Evolutionary conservation across 371 early-diverging fungal species (phyloP).

Genomic region (Mortierella sp.): DNA sequence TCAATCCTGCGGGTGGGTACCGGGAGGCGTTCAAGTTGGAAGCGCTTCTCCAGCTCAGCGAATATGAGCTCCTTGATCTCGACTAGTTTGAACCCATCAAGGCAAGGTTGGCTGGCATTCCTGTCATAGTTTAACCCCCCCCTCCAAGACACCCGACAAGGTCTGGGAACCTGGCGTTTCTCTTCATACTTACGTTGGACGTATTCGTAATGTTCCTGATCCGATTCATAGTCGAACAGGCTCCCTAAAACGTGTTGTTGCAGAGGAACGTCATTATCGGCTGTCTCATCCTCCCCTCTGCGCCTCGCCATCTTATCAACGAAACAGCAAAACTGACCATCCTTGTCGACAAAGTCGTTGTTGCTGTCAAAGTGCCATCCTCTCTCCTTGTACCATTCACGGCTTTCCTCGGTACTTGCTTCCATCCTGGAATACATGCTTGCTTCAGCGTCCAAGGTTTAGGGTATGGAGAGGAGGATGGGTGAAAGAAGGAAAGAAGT

Average conservation of each 20-base stretch:
- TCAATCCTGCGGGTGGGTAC: constrained; percentile 1
- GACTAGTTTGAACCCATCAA: constrained; percentile 1
- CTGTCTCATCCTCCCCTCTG: no score
- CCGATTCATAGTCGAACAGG: constrained; percentile 28
- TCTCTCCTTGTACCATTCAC: constrained; percentile 20
- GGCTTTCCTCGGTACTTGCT: no score
- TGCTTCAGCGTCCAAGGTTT: background rate
- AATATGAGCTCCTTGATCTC: constrained; percentile 19
- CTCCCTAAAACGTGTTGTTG: constrained; percentile 10
- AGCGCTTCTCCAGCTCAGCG: constrained; percentile 4
- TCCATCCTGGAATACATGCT: background rate
- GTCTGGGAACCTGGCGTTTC: background rate
- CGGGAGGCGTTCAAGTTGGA: background rate
- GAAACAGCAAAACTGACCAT: constrained; percentile 15
- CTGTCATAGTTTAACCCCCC: background rate
- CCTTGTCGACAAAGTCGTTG: constrained; percentile 39
- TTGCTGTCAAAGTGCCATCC: constrained; percentile 38
- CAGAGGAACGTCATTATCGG: background rate
- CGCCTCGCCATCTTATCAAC: no score
- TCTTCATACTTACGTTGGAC: constrained; percentile 24
- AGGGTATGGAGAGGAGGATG: background rate
- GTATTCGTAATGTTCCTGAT: constrained; percentile 32
- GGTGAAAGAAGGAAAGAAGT: no score
- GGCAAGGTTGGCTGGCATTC: background rate
- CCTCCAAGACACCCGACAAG: background rate